Conservation (phyloP, 768 basidiomycete genomes). For the Nidularia pulvinata region DNA sequence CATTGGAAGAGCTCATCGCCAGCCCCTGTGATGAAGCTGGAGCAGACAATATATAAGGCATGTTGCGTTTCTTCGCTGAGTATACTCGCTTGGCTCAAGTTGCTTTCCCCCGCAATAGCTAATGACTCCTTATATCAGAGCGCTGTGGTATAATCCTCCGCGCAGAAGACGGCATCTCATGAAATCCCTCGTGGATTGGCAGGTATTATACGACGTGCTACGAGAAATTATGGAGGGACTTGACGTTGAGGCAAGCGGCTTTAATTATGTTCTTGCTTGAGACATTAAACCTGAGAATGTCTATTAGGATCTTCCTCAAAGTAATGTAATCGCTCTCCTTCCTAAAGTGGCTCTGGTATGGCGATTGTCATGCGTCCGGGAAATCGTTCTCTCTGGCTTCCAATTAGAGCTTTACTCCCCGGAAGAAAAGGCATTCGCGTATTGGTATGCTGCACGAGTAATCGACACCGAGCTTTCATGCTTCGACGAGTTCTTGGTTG, state of each 20-base stretch:
- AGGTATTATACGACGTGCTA: conserved; percentile 53
- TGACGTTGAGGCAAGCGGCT: conserved; percentile 24
- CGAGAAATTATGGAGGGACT: conserved; percentile 26
- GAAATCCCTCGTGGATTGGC: conserved; percentile 68
- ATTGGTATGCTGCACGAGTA: conserved; percentile 69
- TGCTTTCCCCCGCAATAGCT: conserved; percentile 36
- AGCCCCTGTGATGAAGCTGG: conserved; percentile 36
- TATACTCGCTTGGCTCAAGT: conserved; percentile 5
- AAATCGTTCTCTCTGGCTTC: conserved; percentile 74
- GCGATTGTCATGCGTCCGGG: conserved; percentile 59
- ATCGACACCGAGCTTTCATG: conserved; percentile 54
- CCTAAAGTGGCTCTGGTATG: conserved; percentile 52
- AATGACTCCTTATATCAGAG: conserved; percentile 55
- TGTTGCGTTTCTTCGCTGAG: conserved; percentile 4
- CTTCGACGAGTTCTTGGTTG: conserved; percentile 44
- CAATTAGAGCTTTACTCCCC: conserved; percentile 72
- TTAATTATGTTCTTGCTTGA: conserved; percentile 2
- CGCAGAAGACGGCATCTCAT: conserved; percentile 64
- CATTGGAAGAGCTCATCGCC: conserved; percentile 33
- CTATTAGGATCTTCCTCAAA: conserved; percentile 23
- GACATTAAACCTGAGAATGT: neutral
- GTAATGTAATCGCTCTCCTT: conserved; percentile 36
- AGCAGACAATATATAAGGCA: conserved; percentile 42
- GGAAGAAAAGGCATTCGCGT: conserved; percentile 72
- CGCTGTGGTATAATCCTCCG: conserved; percentile 68